Evolutionary conservation across 306 rosid species (phyloP).

Genomic region (Fagus crenata): DNA sequence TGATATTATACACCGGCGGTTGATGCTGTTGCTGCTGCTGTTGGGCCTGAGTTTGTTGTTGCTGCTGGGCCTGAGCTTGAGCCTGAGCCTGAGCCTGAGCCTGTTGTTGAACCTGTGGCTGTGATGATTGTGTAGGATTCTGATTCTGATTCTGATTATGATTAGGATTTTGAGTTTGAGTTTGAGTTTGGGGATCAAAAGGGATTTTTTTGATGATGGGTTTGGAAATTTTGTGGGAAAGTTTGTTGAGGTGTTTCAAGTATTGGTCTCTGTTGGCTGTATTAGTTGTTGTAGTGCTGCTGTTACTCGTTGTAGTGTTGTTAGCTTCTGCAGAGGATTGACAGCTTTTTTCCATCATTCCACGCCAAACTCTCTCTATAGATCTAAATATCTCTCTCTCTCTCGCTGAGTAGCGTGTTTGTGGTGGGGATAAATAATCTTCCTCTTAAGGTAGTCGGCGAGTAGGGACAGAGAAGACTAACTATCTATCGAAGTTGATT

Average conservation of each 20-base stretch:
- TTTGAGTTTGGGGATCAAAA: slow-evolving; percentile 33
- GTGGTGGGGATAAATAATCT: slow-evolving; percentile 24
- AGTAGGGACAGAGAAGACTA: slow-evolving; percentile 32
- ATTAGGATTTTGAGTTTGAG: slow-evolving; percentile 22
- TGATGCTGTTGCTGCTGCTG: slow-evolving; percentile 66
- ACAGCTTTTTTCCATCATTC: slow-evolving; percentile 41
- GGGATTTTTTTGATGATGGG: slow-evolving; percentile 50
- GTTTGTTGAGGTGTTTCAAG: slow-evolving; percentile 78
- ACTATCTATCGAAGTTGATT: not conserved
- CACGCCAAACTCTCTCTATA: slow-evolving; percentile 10
- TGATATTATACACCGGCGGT: slow-evolving; percentile 96
- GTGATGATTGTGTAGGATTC: slow-evolving; percentile 8
- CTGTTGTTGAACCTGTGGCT: slow-evolving; percentile 3
- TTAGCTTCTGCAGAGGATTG: slow-evolving; percentile 49
- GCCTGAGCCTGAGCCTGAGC: slow-evolving; percentile 2
- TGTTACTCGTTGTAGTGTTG: not conserved
- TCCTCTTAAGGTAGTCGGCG: slow-evolving; percentile 26
- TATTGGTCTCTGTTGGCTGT: slow-evolving; percentile 49
- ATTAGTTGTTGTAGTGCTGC: slow-evolving; percentile 3
- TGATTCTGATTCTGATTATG: slow-evolving; percentile 24
- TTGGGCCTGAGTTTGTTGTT: not conserved
- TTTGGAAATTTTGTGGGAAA: slow-evolving; percentile 93
- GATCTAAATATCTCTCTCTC: slow-evolving; percentile 2
- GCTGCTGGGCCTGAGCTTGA: not conserved
- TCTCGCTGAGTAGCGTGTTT: not conserved